Base-by-base conservation (phyloP, 768 basidiomycete genomes). In the Trametes gibbosa region DNA sequence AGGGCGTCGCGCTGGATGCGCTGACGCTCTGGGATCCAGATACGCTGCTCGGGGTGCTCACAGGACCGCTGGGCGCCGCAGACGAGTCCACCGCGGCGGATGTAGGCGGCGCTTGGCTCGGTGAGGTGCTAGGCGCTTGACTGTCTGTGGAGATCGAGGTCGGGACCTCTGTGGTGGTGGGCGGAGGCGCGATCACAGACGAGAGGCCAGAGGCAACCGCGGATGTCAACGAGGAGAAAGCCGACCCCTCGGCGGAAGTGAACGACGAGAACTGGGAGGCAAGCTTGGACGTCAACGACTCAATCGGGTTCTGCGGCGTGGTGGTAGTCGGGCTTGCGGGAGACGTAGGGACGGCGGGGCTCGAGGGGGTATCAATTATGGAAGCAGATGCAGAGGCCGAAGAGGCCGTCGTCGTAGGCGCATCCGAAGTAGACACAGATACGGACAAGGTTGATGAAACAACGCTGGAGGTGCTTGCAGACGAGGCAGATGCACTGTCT, bases 1-100 rank as follows among this genome's bases (percentile, higher is more conserved):
- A 24, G 9, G 24, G 19, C 10, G 37, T 3, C 37, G 5, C 43
- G 23, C 23, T 25, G 23, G 43, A 24, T 4, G 43, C 23, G 43
- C 43, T 45, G 4, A 39, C 37, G 43, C 43, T 45, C 41, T 42
- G 41, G n/a, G n/a, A 8, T 14, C 21, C 41, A 16, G 41, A 42
- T 45, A n/a, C n/a, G n/a, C n/a, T n/a, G n/a, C n/a, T n/a, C n/a
- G n/a, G n/a, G n/a, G 49, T 29, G 29, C 32, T 50, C 1, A 17
- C 43, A 10, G 49, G 21, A 41, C 42, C 52, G 43, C 56, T 63
- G 25, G 56, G 51, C 50, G 58, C 58, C 23, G 41, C 39, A 32
- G 51, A 45, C 60, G 23, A 23, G 59, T 57, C 46, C 32, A 25
- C 32, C 21, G 34, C 45, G 21, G 21, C 56, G 35, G 46, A 29